Base-by-base conservation (phyloP, 768 basidiomycete genomes). In the Paxillus involutus region DNA sequence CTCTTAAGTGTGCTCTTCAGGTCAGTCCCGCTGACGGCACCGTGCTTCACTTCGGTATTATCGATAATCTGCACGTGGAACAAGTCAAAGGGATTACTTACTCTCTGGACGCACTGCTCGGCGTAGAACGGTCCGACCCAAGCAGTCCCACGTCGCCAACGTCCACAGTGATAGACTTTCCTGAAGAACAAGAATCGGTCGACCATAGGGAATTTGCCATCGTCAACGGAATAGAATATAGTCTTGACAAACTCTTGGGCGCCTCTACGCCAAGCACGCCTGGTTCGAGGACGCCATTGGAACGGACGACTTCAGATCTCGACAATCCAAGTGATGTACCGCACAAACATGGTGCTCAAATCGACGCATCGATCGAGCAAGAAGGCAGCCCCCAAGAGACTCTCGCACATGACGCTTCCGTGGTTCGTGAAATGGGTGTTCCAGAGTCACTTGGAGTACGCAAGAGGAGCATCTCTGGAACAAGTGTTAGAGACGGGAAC, bases 51-150 rank as follows among this genome's bases (percentile, higher is more conserved):
- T 94, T 94, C 61, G 97, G 97, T 33, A 84, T 83, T 1, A 89
- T 99, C 58, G 81, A 76, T 35, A 82, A 84, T 60, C 77, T 84
- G 47, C 83, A 83, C 26, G 91, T 99, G 47, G 95, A 97, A 67
- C 95, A 98, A 71, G 92, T 99, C 65, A 99, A 99, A 72, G 97
- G 97, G 14, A 88, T 96, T 58, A 97, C 94, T 0, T 99, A 99
- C 66, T 97, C 94, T 1, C 81, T 99, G 12, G 91, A 97, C 57
- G 94, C 95, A 0, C 77, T 99, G 0, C 84, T 99, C 14, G 97
- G 97, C 36, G 79, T 86, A 30, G 83, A 88, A 53, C 73, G 77
- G 19, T 39, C 60, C 43, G 61, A 60, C 41, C 79, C 80, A 12
- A 75, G 74, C 16, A 75, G 74, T 7, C 75, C 79, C 0, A 67